phyloP scores from a whole-genome alignment of 2,329 filamentous ascomycete species.

The Paecilomyces dactylethromorphus region DNA sequence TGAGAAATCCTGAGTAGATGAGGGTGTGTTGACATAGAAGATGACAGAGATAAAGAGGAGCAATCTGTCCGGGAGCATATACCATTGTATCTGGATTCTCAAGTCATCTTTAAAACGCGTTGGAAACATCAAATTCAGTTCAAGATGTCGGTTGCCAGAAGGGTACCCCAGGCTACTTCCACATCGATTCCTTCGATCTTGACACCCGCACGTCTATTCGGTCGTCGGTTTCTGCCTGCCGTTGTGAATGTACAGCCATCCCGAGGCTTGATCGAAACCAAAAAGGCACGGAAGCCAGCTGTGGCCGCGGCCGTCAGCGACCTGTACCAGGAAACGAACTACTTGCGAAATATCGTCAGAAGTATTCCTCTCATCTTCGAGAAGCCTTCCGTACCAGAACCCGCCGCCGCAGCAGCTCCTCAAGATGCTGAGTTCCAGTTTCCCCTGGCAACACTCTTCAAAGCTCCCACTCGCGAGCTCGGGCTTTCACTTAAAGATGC shows the following conservation, averaged over 20 bases:
- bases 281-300: neutral
- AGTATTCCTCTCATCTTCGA: neutral
- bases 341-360: neutral
- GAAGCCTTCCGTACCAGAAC: neutral
- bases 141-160: neutral
- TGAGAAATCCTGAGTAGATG: neutral
- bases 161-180: slow-evolving; percentile 7
- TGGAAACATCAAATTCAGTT: neutral
- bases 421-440: slow-evolving; percentile 1
- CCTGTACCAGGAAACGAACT: neutral
- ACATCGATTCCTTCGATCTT: slow-evolving; percentile 7
- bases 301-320: neutral
- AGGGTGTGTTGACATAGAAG: neutral
- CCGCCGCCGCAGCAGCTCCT: neutral
- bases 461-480: slow-evolving; percentile 3
- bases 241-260: neutral
- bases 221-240: neutral
- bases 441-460: slow-evolving; percentile 5
- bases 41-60: neutral
- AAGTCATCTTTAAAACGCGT: neutral
- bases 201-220: neutral
- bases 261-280: neutral
- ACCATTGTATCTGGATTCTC: neutral
- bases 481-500: slow-evolving; percentile 2
- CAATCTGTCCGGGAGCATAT: neutral